Percentiles rank a stretch among this genome's conserved stretches.
phyloP scores from a whole-genome alignment of 179 eudicot species.

The Carnegiea gigantea region DNA sequence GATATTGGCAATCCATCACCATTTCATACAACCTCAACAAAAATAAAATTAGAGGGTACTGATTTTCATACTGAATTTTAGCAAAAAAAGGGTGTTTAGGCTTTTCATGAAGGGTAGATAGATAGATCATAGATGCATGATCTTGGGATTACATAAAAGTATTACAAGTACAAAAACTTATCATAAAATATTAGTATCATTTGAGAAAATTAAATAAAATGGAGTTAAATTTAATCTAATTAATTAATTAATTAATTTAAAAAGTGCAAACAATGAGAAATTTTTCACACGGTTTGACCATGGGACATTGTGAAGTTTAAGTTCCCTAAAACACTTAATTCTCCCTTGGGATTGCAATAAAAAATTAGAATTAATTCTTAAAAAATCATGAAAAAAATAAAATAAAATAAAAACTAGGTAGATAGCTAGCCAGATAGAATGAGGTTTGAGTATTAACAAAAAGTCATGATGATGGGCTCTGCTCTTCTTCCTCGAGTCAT shows the following conservation, averaged over 20 bases:
- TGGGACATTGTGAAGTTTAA: slow-evolving; percentile 28
- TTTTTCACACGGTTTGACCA: slow-evolving; percentile 33
- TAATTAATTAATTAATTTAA: slow-evolving; percentile 14
- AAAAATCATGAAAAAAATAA: background rate
- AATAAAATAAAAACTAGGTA: background rate
- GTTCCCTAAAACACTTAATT: slow-evolving; percentile 29
- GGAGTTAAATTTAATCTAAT: background rate
- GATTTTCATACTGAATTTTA: slow-evolving; percentile 18
- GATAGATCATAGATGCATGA: slow-evolving; percentile 1
- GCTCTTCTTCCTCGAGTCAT: background rate
- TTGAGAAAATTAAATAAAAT: background rate
- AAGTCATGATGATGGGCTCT: slow-evolving; percentile 17
- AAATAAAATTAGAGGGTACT: background rate
- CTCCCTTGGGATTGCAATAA: slow-evolving; percentile 40
- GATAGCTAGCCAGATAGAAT: slow-evolving; percentile 13
- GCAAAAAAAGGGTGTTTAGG: slow-evolving; percentile 28
- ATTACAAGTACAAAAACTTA: slow-evolving; percentile 11
- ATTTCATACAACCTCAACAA: slow-evolving; percentile 1
- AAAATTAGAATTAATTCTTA: background rate
- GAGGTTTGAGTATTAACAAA: background rate
- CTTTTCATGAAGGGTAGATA: slow-evolving; percentile 29
- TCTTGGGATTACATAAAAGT: slow-evolving; percentile 23
- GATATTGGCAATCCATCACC: slow-evolving; percentile 23
- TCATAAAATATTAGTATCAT: background rate
- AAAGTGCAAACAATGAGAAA: slow-evolving; percentile 29